These are phyloP conservation scores for Fusarium xylarioides DNA, from an alignment of 2,329 filamentous ascomycete genomes.

Conservation along the genomic window DNA sequence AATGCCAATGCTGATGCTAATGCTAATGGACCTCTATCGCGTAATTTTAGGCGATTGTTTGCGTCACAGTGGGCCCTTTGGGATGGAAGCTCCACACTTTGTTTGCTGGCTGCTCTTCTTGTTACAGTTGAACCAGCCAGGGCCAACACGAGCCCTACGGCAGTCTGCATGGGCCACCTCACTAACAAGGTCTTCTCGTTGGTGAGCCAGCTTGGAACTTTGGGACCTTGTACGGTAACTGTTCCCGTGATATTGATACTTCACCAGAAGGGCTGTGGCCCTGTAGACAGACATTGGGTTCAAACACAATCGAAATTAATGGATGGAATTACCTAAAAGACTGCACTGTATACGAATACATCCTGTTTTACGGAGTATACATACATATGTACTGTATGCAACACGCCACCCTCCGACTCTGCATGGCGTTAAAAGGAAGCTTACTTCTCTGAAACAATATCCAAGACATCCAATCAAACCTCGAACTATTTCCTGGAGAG, in stretches of 20 bases:
- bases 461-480: neutral
- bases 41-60: conserved; percentile 29
- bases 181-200: neutral
- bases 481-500: neutral
- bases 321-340: neutral
- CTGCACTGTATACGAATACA: neutral
- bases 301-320: neutral
- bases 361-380: neutral
- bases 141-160: conserved; percentile 12
- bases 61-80: conserved; percentile 31
- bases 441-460: conserved; percentile 8
- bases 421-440: neutral
- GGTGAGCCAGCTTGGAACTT: neutral
- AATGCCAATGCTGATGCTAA: neutral
- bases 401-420: neutral
- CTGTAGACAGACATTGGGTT: neutral
- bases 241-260: neutral
- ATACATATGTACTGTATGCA: neutral
- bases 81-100: conserved; percentile 4
- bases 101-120: neutral
- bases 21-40: conserved; percentile 5
- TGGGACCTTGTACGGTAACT: neutral
- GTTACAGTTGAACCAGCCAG: neutral
- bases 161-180: neutral
- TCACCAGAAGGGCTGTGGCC: neutral